Evolutionary conservation across 2,329 filamentous ascomycete species (phyloP), one percentile per base, ranked within the genome.

Genomic region (Venturia aucupariae): DNA sequence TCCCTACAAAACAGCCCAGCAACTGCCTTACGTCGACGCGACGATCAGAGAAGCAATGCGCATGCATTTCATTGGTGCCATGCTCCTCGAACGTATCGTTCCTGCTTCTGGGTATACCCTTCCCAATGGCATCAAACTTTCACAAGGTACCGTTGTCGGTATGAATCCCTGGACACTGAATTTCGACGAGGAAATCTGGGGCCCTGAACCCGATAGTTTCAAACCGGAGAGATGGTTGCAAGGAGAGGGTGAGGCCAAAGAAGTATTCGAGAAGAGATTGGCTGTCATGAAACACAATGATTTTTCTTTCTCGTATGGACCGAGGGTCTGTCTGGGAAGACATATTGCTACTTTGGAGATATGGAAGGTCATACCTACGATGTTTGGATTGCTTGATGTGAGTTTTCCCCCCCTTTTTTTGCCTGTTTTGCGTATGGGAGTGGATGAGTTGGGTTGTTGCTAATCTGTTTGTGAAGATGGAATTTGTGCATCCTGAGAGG

Each of bases 311-410:
- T 81, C 81, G 0, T 81, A 81, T 70, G 82, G 81, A 0, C 69
- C 78, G 0, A 71, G 79, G 13, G 72, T 77, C 15, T 83, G 80
- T 64, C 68, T 83, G 54, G 81, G 81, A 0, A 77, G 75, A 65
- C 76, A 81, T 54, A 79, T 84, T 65, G 81, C 80, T 1, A 75
- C 79, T 68, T 81, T 83, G 79, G 81, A 83, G 71, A 68, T 83
- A 62, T 81, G 76, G 69, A 82, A 84, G 73, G 75, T 46, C 5
- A n/a, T 48, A 15, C 60, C 60, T 27, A 62, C 60, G 38, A 24
- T 62, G 42, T 19, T 62, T 30, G 60, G 41, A 13, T n/a, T 62
- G 11, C 60, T 62, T 62, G 60, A 62, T 62, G 60, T 62, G 27
- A 62, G 60, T 46, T n/a, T 44, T 24, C 10, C 6, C 6, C 3